phyloP scores from a whole-genome alignment of 805 yeast genomes.

The Metschnikowia henanensis region DNA sequence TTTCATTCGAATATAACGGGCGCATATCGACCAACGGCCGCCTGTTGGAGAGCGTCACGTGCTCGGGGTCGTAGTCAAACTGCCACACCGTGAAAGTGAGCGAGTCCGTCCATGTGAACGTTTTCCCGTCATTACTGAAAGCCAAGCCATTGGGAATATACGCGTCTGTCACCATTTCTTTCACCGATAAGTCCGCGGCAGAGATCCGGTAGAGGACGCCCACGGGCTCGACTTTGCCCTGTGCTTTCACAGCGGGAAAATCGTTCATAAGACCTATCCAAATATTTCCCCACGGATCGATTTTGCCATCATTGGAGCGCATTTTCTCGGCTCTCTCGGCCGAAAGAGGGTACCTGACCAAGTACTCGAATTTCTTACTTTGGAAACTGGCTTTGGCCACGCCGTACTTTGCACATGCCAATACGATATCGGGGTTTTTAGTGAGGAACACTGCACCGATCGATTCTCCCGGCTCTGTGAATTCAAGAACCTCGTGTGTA shows the following conservation, averaged over 20 bases:
- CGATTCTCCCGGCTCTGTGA: conserved; percentile 39
- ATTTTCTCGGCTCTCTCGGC: conserved; percentile 22
- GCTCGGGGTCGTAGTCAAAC: conserved; percentile 35
- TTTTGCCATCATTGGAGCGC: conserved; percentile 77
- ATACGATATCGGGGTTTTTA: conserved; percentile 44
- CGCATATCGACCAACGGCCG: conserved; percentile 23
- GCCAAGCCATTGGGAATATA: conserved; percentile 68
- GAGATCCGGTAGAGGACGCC: conserved; percentile 50
- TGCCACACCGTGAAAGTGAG: conserved; percentile 34
- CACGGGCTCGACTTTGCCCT: conserved; percentile 37
- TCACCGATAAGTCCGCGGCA: conserved; percentile 30
- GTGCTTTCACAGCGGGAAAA: conserved; percentile 29
- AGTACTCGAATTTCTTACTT: conserved; percentile 35
- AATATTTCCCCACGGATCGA: conserved; percentile 74
- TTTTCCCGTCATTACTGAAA: conserved; percentile 29
- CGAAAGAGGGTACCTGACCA: conserved; percentile 39
- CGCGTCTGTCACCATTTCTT: conserved; percentile 32
- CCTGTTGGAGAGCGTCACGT: conserved; percentile 31
- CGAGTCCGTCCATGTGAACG: conserved; percentile 44
- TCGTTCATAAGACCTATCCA: conserved; percentile 83
- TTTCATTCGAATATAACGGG: conserved; percentile 18
- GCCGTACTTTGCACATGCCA: conserved; percentile 68
- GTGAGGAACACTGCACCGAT: conserved; percentile 79
- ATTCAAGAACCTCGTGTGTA: conserved; percentile 39
- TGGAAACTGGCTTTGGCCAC: conserved; percentile 53